phyloP scores from a whole-genome alignment of 139 green algal genomes.

The Chlamydomonas sp. region DNA sequence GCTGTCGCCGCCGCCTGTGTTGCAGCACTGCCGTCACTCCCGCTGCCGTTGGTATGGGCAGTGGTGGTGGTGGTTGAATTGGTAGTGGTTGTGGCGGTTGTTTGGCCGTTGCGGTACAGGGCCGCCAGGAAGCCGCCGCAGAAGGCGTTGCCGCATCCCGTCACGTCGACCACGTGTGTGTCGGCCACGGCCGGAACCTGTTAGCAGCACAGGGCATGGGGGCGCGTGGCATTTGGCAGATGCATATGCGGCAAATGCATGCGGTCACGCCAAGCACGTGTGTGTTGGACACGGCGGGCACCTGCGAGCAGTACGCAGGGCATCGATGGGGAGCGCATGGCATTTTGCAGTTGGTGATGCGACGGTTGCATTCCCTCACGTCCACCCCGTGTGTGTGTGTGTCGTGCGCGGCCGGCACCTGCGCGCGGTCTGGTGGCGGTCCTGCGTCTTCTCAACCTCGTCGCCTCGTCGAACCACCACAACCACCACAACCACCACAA shows the following conservation, averaged over 20 bases:
- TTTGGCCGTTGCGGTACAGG: constrained; percentile 2
- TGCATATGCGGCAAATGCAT: constrained; percentile 12
- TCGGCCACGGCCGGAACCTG: constrained; percentile 49
- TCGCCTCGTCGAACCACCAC: too few species aligned
- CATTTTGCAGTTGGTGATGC: not conserved
- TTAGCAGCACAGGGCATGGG: not conserved
- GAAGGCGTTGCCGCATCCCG: constrained; percentile 75
- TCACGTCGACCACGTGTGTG: constrained; percentile 59
- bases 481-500: too few species aligned
- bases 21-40: not conserved
- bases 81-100: not conserved
- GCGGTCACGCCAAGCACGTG: constrained; percentile 62
- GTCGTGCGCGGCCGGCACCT: too few species aligned
- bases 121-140: constrained; percentile 66
- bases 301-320: not conserved
- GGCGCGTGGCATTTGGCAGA: not conserved
- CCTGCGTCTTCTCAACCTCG: too few species aligned
- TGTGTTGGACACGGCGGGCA: constrained; percentile 49
- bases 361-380: constrained; percentile 64
- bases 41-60: not conserved
- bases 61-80: not conserved
- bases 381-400: constrained; percentile 54
- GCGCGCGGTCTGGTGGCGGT: too few species aligned
- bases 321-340: not conserved
- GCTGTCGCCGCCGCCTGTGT: not conserved